Conservation (phyloP, 441 rosid genomes). For the Syzygium malaccense region DNA sequence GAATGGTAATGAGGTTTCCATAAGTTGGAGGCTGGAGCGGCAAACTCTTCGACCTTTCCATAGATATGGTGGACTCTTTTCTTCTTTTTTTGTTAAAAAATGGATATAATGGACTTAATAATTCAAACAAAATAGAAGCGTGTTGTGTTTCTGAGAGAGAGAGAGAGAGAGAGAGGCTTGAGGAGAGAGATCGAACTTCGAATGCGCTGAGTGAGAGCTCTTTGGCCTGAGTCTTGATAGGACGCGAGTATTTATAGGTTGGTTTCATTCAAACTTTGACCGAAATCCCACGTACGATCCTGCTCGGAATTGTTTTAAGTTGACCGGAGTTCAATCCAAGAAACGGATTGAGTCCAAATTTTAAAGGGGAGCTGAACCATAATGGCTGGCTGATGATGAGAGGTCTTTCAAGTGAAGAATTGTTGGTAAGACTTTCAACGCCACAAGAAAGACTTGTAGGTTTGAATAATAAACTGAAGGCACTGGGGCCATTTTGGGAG, state of each 20-base stretch:
- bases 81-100: not conserved
- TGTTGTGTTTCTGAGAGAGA: not conserved
- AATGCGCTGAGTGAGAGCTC: not conserved
- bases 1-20: conserved; percentile 35
- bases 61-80: not conserved
- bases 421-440: not conserved
- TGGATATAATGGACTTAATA: not conserved
- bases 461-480: not conserved
- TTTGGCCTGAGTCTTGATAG: not conserved
- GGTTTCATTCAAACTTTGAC: not conserved
- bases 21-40: conserved; percentile 41
- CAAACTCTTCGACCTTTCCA: conserved; percentile 3
- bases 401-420: not conserved
- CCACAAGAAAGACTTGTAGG: not conserved
- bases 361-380: not conserved
- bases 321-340: not conserved
- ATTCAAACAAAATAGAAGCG: not conserved
- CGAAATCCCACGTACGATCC: not conserved
- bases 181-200: not conserved
- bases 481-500: not conserved
- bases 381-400: not conserved
- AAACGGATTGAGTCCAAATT: not conserved
- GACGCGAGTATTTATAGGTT: not conserved
- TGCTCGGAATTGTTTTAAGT: not conserved
- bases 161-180: not conserved